Evolutionary conservation across 2,329 filamentous ascomycete genomes (phyloP).

Genomic region (Fusarium sp.): DNA sequence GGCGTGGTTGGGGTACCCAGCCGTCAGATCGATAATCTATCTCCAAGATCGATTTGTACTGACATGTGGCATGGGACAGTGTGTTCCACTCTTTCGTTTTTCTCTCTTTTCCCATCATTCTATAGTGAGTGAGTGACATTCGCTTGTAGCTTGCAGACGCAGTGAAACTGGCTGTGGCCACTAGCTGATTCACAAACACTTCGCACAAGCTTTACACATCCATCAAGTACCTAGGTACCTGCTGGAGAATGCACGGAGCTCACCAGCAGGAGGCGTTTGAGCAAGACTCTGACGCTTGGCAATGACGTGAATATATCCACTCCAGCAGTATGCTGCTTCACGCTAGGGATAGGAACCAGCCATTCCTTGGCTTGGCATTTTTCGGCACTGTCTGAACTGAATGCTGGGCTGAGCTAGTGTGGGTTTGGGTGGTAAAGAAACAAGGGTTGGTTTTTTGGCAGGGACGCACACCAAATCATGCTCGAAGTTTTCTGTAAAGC

Average conservation of each 20-base stretch:
- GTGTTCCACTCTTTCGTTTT: slow-evolving; percentile 6
- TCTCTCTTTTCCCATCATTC: not conserved
- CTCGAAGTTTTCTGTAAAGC: not conserved
- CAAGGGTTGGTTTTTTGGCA: not conserved
- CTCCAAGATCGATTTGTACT: slow-evolving; percentile 34
- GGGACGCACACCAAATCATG: not conserved
- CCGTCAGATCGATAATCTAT: slow-evolving; percentile 43
- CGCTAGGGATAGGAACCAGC: slow-evolving; percentile 1
- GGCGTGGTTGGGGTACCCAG: slow-evolving; percentile 32
- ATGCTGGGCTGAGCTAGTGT: slow-evolving; percentile 1
- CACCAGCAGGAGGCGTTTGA: no score
- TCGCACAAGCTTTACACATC: no score
- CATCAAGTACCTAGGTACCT: no score
- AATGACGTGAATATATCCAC: slow-evolving; percentile 34
- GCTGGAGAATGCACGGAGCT: no score
- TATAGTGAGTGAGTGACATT: no score
- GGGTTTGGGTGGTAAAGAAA: slow-evolving; percentile 1
- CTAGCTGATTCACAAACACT: no score
- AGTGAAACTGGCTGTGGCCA: no score
- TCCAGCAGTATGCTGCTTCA: not conserved
- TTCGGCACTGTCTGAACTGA: slow-evolving; percentile 26
- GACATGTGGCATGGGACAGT: slow-evolving; percentile 25
- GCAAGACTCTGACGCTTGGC: not conserved
- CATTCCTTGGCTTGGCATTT: slow-evolving; percentile 8
- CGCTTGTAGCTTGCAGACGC: no score